Base-by-base conservation (phyloP, 75 land plant genomes). In the Cunninghamia lanceolata region DNA sequence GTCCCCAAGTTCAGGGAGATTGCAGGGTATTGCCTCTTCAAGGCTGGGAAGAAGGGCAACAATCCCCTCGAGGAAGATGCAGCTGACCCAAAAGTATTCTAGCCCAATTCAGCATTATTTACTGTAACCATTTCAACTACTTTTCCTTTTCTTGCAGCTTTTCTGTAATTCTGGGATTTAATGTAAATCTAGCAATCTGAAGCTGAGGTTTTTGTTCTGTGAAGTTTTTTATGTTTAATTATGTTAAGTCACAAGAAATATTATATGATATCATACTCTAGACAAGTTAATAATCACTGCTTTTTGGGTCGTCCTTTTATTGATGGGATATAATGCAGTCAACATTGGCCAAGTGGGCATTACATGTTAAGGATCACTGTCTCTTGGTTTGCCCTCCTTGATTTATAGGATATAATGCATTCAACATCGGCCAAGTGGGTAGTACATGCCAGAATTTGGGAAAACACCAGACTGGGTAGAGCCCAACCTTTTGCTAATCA, bases 1-100 rank as follows among this genome's bases (percentile, higher is more conserved):
- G 96, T 97, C 38, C 99, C 99, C 52, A 94, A 86, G 89, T 97
- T 97, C 87, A 89, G 96, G 52, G 95, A 96, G 87, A 94, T 97
- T 82, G 98, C 99, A 16, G 86, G 92, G 52, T 97, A 94, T 79
- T 95, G 97, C 84, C 87, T 95, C 5, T 83, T 82, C 40, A 93
- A 88, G 93, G 94, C 97, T 80, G 91, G 91, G 8, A 83, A 88
- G 74, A 53, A 86, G 34, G 85, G 30, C 77, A 50, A 43, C 34
- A 66, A 28, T 2, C 25, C 46, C 19, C 76, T 21, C 66, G 83
- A 25, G 85, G 76, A 84, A 47, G 43, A 30, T 88, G 63, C 16
- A 25, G 40, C 54, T 34, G 59, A 52, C 85, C 90, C 40, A 89
- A 91, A 89, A 88, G 89, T 80, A 43, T 80, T 80, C 46, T 63